Conservation (phyloP, 2,329 filamentous ascomycete species). For the Ophidiomyces ophidiicola region DNA sequence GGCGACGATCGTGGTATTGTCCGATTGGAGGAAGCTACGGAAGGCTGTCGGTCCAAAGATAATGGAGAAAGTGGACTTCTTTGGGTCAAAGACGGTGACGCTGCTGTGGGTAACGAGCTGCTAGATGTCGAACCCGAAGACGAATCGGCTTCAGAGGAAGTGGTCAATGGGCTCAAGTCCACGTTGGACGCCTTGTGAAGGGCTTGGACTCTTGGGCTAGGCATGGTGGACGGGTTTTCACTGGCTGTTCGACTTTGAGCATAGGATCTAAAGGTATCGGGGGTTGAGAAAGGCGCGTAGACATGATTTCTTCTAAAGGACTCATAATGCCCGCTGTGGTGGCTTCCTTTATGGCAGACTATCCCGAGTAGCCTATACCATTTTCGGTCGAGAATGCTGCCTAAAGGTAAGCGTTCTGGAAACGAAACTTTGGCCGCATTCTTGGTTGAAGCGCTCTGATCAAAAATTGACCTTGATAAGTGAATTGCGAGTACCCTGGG, state of each 20-base stretch:
- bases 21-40: conserved; percentile 1
- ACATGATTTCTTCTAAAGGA: conserved; percentile 80
- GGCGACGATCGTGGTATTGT: conserved; percentile 4
- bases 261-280: conserved; percentile 63
- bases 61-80: conserved; percentile 8
- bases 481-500: conserved; percentile 87
- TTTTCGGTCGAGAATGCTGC: conserved; percentile 62
- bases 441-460: conserved; percentile 67
- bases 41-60: conserved; percentile 15
- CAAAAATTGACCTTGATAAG: conserved; percentile 85
- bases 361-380: conserved; percentile 76
- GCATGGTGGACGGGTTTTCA: conserved; percentile 38
- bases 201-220: conserved; percentile 38
- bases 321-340: conserved; percentile 95
- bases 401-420: conserved; percentile 72
- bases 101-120: conserved; percentile 17
- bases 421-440: conserved; percentile 92
- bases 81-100: conserved; percentile 9
- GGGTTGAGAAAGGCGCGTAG: conserved; percentile 68
- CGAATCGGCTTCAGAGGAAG: conserved; percentile 22
- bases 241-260: conserved; percentile 51
- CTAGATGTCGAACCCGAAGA: conserved; percentile 28
- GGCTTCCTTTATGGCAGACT: conserved; percentile 88
- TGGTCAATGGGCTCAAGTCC: conserved; percentile 22
- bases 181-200: conserved; percentile 21